phyloP scores from a whole-genome alignment of 768 basidiomycete species.

The Suillus occidentalis region DNA sequence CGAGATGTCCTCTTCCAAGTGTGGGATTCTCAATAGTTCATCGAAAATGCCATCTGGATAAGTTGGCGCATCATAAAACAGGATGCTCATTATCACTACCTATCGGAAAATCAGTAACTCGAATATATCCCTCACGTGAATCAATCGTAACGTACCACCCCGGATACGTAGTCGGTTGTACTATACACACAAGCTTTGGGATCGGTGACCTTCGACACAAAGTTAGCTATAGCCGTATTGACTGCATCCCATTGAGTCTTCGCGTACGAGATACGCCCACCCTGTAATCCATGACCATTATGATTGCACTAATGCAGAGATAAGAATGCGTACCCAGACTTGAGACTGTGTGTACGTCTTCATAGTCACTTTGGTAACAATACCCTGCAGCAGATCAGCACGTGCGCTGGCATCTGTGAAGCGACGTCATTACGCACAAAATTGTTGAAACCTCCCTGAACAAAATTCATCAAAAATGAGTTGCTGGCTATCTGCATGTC shows the following conservation, averaged over 20 bases:
- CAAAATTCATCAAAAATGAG: neutral
- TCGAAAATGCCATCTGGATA: conserved; percentile 6
- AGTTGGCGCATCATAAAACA: conserved; percentile 58
- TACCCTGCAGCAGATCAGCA: conserved; percentile 38
- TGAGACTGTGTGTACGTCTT: conserved; percentile 52
- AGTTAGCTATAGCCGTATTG: conserved; percentile 21
- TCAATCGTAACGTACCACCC: conserved; percentile 21
- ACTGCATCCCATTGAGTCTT: conserved; percentile 12
- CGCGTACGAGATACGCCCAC: conserved; percentile 43
- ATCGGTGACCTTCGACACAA: conserved; percentile 19
- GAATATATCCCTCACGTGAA: neutral
- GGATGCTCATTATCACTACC: conserved; percentile 28
- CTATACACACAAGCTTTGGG: conserved; percentile 39
- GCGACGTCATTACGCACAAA: conserved; percentile 35
- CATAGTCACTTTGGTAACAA: conserved; percentile 59
- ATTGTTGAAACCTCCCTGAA: conserved; percentile 63
- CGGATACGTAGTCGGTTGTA: conserved; percentile 37
- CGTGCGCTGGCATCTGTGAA: neutral
- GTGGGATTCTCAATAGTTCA: conserved; percentile 3
- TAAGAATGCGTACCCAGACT: conserved; percentile 53
- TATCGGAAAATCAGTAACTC: conserved; percentile 9
- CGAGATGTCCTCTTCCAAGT: conserved; percentile 2
- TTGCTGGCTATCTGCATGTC: neutral
- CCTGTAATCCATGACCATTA: conserved; percentile 33
- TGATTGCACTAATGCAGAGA: neutral